A percentile compares a stretch with the other conserved stretches of the same genome.
Conservation (phyloP, 768 basidiomycete genomes). For the Mycena belliarum region DNA sequence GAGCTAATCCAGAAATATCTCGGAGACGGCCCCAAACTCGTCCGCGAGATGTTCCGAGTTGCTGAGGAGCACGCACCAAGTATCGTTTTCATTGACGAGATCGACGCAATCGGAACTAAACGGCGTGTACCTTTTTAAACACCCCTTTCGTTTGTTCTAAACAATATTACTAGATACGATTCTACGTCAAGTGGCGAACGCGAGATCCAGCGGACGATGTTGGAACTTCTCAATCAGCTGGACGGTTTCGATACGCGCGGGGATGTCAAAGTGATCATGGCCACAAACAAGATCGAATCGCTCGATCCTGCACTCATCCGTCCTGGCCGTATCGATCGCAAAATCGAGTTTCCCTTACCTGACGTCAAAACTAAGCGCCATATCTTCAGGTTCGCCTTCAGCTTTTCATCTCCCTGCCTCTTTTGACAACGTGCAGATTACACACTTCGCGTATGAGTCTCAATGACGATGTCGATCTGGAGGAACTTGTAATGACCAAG, state of each 20-base stretch:
- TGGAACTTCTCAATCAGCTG: constrained; percentile 96
- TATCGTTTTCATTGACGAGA: constrained; percentile 99
- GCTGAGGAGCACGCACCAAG: constrained; percentile 98
- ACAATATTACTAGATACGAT: constrained; percentile 68
- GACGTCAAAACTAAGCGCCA: constrained; percentile 99
- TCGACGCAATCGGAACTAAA: constrained; percentile 98
- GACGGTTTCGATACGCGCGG: constrained; percentile 99
- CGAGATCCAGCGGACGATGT: constrained; percentile 98
- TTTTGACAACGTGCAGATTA: constrained; percentile 46
- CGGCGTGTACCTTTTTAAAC: constrained; percentile 53
- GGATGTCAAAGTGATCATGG: constrained; percentile 99
- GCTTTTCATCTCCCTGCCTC: background rate
- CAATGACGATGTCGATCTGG: constrained; percentile 84
- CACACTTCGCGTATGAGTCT: constrained; percentile 97
- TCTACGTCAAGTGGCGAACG: constrained; percentile 98
- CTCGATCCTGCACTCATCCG: constrained; percentile 98
- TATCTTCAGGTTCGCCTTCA: constrained; percentile 77
- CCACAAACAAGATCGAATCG: constrained; percentile 96
- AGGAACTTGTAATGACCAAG: constrained; percentile 94
- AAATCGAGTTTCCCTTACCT: constrained; percentile 97
- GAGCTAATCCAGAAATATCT: constrained; percentile 99
- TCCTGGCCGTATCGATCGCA: constrained; percentile 97
- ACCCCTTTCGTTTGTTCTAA: background rate
- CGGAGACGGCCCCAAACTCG: constrained; percentile 97
- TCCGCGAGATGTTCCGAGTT: constrained; percentile 94